A percentile compares a stretch with the other conserved stretches of the same genome.
Conservation (phyloP, 2,329 filamentous ascomycete species). For the Pezicula carpinea region DNA sequence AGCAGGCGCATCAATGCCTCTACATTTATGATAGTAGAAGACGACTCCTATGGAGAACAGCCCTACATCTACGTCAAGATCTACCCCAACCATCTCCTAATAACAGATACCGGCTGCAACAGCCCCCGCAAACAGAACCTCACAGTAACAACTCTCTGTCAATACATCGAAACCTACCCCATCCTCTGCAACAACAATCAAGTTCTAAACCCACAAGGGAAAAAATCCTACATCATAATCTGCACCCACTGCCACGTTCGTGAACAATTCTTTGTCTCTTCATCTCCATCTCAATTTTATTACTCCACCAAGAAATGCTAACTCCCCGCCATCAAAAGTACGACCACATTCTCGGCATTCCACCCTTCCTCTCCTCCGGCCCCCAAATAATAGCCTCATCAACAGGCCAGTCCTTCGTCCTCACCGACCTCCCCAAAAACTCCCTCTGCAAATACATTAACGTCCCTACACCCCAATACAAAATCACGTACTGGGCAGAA, state of each 20-base stretch:
- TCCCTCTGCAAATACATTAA: constrained; percentile 36
- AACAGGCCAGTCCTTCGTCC: constrained; percentile 34
- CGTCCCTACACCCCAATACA: constrained; percentile 34
- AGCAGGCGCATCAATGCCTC: constrained; percentile 33
- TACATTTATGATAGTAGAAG: constrained; percentile 39
- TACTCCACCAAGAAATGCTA: too few species aligned
- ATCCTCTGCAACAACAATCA: constrained; percentile 29
- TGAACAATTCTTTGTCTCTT: too few species aligned
- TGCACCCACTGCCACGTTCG: constrained; percentile 43
- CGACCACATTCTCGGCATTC: constrained; percentile 33
- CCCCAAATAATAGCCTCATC: constrained; percentile 29
- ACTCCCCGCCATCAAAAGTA: too few species aligned
- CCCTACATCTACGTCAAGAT: constrained; percentile 43
- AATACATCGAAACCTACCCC: constrained; percentile 37
- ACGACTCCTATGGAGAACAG: constrained; percentile 37
- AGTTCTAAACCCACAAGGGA: constrained; percentile 32
- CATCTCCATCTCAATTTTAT: too few species aligned
- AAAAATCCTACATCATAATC: constrained; percentile 35
- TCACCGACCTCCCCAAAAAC: constrained; percentile 32
- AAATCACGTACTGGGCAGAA: constrained; percentile 35
- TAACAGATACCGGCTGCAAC: constrained; percentile 43
- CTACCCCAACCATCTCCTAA: constrained; percentile 31
- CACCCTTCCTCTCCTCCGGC: constrained; percentile 16
- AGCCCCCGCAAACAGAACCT: constrained; percentile 25
- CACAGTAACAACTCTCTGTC: constrained; percentile 30